Percentiles rank a stretch among this genome's conserved stretches.
Conservation (phyloP, 2,329 filamentous ascomycete species). For the Sporothrix sp. region DNA sequence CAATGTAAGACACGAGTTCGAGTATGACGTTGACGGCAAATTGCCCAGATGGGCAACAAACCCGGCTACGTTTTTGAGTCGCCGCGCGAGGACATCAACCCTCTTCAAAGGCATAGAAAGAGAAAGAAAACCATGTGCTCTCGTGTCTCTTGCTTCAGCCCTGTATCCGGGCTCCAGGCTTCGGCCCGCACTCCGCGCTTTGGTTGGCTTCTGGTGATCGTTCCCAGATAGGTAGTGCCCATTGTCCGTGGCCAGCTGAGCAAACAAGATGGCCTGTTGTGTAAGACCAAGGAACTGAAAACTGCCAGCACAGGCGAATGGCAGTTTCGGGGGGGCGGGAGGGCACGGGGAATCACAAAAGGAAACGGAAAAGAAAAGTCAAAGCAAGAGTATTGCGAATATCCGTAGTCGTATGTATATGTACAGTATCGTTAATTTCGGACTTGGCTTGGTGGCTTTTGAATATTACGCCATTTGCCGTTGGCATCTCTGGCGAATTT, state of each 20-base stretch:
- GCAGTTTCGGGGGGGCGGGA: too few relatives aligned
- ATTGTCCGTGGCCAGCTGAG: background rate
- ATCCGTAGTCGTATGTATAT: background rate
- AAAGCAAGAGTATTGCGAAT: background rate
- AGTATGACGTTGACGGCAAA: background rate
- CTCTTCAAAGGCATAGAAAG: background rate
- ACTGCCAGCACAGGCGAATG: too few relatives aligned
- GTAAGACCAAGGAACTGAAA: too few relatives aligned
- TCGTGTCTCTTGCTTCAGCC: too few relatives aligned
- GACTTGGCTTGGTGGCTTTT: background rate
- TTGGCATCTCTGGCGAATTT: background rate
- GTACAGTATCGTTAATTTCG: too few relatives aligned
- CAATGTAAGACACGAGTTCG: background rate
- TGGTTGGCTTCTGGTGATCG: background rate
- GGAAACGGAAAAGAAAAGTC: too few relatives aligned
- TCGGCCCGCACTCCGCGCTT: background rate
- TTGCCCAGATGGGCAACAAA: background rate
- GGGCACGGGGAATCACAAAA: too few relatives aligned
- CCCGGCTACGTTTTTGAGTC: background rate
- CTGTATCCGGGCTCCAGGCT: too few relatives aligned
- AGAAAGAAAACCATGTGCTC: too few relatives aligned
- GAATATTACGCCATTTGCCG: background rate
- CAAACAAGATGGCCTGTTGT: too few relatives aligned
- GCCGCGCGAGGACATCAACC: background rate
- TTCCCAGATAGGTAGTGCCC: background rate